Evolutionary conservation across 805 yeast species (phyloP), one percentile per base, ranked within the genome.

Genomic region (Aciculoconidium aculeatum): DNA sequence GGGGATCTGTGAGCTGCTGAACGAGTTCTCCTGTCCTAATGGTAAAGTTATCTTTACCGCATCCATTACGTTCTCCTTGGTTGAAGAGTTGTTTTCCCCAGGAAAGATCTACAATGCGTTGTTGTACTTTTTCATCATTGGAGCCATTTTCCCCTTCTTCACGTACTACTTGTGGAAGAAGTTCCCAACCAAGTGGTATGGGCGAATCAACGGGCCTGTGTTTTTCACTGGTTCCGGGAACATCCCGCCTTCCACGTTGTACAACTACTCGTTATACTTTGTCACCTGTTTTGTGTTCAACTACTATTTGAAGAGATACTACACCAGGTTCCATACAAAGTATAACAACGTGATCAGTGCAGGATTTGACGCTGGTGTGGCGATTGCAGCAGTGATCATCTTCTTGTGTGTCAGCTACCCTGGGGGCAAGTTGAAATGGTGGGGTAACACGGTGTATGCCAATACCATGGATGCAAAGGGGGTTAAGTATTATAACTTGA

Each of bases 11-110:
- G 31, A 34, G 3, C 17, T 43, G 3, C 36, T 36, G 6, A 33
- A 36, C 10, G 47, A 45, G 3, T 45, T 44, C 29, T 36, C 38
- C n/a, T 45, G 50, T 28, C 45, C 48, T 2, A 27, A 39, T 17
- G 48, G 47, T 3, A 36, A 39, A 24, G 43, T 42, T 10, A 43
- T 44, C 22, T 45, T 34, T 23, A 41, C 40, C 13, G 47, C 50
- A 10, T 35, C 42, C 8, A 36, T 45, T 17, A 43, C 42, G 2
- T 45, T 71, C 46, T 81, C 88, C 22, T 26, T 55, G 19, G 30
- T 52, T 34, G 36, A 55, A 30, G 17, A 55, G 45, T 37, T 53
- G 51, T 37, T 51, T 47, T 31, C 42, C 24, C 16, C 67, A 45
- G 54, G 48, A 3, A 37, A 41, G 21, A 23, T 53, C 3, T 56